Percentiles rank a stretch among this genome's conserved stretches.
Evolutionary conservation across 2,329 filamentous ascomycete genomes (phyloP).

Genomic region (Aspergillus novofumigatus): DNA sequence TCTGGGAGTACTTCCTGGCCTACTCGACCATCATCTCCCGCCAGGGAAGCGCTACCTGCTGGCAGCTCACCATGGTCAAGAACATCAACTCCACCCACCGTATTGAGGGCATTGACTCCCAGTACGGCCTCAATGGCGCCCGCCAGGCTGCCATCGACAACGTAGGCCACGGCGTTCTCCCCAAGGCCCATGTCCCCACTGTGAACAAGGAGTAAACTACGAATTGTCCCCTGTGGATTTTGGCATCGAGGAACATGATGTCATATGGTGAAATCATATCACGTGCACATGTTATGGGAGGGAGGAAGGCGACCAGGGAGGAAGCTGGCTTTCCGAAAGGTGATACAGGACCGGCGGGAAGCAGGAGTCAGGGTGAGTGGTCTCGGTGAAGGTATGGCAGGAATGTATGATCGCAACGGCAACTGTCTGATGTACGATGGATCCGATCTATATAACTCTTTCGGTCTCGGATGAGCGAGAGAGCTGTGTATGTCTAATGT

Average conservation of each 20-base stretch:
- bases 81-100: slow-evolving; percentile 86
- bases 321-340: neutral
- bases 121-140: slow-evolving; percentile 66
- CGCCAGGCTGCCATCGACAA: slow-evolving; percentile 45
- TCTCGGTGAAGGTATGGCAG: neutral
- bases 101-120: slow-evolving; percentile 65
- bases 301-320: neutral
- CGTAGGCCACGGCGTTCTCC: slow-evolving; percentile 31
- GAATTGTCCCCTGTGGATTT: neutral
- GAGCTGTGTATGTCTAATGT: slow-evolving; percentile 7
- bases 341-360: neutral
- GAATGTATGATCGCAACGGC: slow-evolving; percentile 3
- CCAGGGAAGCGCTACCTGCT: slow-evolving; percentile 80
- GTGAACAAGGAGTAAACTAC: slow-evolving; percentile 27
- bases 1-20: slow-evolving; percentile 89
- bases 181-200: slow-evolving; percentile 30
- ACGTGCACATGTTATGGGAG: neutral
- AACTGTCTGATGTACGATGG: slow-evolving; percentile 16
- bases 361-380: neutral
- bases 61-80: slow-evolving; percentile 82
- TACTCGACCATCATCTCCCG: slow-evolving; percentile 79
- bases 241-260: neutral
- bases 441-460: slow-evolving; percentile 13
- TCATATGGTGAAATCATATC: neutral
- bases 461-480: slow-evolving; percentile 1